Evolutionary conservation across 257 asterid genomes (phyloP), one percentile per base, ranked within the genome.

Genomic region (Przewalskia tangutica): DNA sequence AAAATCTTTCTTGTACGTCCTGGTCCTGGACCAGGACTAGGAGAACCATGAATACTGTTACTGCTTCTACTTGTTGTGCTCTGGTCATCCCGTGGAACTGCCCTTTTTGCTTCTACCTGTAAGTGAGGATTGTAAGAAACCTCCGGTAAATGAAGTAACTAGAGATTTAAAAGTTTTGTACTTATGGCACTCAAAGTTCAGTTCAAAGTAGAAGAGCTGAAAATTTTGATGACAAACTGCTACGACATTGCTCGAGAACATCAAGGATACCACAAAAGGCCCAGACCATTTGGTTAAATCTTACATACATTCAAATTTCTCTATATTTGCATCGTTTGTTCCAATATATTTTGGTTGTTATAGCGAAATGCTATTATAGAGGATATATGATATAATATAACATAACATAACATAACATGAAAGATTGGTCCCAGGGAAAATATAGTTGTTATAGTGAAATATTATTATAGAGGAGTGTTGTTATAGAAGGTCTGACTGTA

Each of bases 71-170:
- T 70, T 63, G 81, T 79, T 11, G 65, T 46, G 44, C 77, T 81
- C 63, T 79, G 86, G 77, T 79, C 83, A 56, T 83, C 86, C 71
- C 86, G 75, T 14, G 86, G 86, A 78, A 83, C 86, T 44, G 86
- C 86, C 81, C 81, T 83, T 68, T 83, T 83, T 79, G 86, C 86
- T 42, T 83, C 86, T 59, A 83, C 86, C 86, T 83, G 80, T 64
- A 55, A 71, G 14, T 82, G 65, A 46, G n/a, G 59, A 71, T 2
- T 46, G 79, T 58, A 76, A 36, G 87, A 71, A 51, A 44, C 9
- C 77, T 68, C 32, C 0, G 77, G 77, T 68, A 68, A 68, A 68
- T 40, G 77, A 68, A 42, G 77, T 68, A 42, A 17, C 77, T 68
- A 42, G 8, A 68, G 54, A 68, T 40, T 7, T 40, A 8, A 40